Evolutionary conservation across 1,139 yeast species (phyloP).

Genomic region (Hanseniaspora gamundiae): DNA sequence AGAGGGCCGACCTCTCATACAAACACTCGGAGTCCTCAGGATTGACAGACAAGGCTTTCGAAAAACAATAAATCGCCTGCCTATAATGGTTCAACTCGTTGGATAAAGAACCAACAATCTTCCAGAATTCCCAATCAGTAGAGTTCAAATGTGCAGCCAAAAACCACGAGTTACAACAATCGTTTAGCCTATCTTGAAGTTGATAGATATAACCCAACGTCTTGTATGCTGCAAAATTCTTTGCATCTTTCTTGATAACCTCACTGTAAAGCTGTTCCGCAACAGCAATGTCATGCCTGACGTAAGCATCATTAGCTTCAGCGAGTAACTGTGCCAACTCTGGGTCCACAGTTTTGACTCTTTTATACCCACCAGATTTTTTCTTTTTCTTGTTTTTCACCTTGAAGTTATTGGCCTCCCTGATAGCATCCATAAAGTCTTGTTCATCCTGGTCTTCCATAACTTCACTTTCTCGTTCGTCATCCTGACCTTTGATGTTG

Average conservation of each 20-base stretch:
- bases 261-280: conserved; percentile 61
- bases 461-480: too few species aligned
- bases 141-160: conserved; percentile 76
- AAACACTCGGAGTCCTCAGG: conserved; percentile 42
- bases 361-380: conserved; percentile 27
- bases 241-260: conserved; percentile 66
- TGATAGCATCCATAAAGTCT: conserved; percentile 47
- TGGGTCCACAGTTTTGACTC: conserved; percentile 45
- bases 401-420: conserved; percentile 51
- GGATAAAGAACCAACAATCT: conserved; percentile 67
- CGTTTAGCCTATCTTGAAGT: conserved; percentile 50
- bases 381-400: conserved; percentile 35
- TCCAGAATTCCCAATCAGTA: conserved; percentile 74
- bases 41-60: conserved; percentile 55
- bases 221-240: conserved; percentile 72
- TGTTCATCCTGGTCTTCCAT: conserved; percentile 25
- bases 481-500: background rate
- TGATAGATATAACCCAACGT: conserved; percentile 77
- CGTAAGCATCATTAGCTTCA: conserved; percentile 72
- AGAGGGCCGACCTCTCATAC: conserved; percentile 51
- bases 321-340: conserved; percentile 57
- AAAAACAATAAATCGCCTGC: conserved; percentile 77
- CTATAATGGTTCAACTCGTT: conserved; percentile 56
- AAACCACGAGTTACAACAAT: conserved; percentile 73
- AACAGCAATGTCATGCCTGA: conserved; percentile 44